phyloP scores from a whole-genome alignment of 139 green algal species.

The Protoeuglena noctilucae region DNA sequence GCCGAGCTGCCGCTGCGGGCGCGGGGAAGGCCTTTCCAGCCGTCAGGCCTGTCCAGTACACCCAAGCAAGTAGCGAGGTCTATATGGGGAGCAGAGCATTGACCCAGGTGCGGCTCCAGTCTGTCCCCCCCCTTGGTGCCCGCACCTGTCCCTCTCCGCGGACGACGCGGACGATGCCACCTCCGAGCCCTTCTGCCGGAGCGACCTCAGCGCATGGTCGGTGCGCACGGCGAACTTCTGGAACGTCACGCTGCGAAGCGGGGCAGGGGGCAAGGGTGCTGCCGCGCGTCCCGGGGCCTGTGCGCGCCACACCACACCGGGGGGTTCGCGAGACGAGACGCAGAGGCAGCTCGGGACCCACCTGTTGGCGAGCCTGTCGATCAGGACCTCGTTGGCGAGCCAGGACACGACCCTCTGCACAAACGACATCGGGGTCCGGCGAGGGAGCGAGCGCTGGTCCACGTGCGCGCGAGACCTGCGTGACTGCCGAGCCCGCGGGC shows the following conservation, averaged over 20 bases:
- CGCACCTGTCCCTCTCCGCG: background rate
- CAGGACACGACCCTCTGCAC: conserved; percentile 40
- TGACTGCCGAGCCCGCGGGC: background rate
- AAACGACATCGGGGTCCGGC: conserved; percentile 30
- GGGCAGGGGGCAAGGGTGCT: background rate
- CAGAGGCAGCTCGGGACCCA: background rate
- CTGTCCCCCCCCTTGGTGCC: conserved; percentile 5
- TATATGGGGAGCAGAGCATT: background rate
- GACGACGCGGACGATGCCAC: background rate
- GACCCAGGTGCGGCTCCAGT: no score
- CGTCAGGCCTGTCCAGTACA: background rate
- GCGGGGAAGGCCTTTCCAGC: conserved; percentile 4
- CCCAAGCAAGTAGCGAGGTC: background rate
- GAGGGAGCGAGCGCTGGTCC: background rate
- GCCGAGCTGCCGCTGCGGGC: no score
- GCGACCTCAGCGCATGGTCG: conserved; percentile 24
- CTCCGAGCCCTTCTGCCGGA: conserved; percentile 26
- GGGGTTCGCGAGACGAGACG: background rate
- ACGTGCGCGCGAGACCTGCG: background rate
- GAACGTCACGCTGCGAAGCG: conserved; percentile 28
- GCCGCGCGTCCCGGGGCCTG: background rate
- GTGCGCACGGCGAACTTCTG: conserved; percentile 48
- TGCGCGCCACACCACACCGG: background rate
- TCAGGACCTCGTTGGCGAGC: conserved; percentile 45
- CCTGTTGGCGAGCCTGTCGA: conserved; percentile 45